Percentiles rank a stretch among this genome's conserved stretches.
These are phyloP conservation scores for Lachnellula hyalina DNA, from an alignment of 2,329 filamentous ascomycete genomes.

Conservation along the genomic window DNA sequence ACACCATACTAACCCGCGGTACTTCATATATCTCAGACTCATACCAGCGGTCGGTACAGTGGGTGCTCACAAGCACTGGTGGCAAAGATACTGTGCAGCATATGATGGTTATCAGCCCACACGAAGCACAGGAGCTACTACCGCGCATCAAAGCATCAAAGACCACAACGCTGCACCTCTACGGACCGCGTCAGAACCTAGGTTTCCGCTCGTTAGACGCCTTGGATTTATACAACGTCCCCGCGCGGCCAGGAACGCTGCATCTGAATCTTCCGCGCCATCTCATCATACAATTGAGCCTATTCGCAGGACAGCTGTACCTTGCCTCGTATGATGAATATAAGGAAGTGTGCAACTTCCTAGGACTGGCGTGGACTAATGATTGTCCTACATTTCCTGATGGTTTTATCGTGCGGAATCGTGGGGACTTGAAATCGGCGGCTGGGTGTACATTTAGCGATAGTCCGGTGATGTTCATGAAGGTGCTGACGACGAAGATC, in stretches of 20 bases:
- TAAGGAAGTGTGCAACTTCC: constrained; percentile 40
- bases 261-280: constrained; percentile 17
- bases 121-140: constrained; percentile 51
- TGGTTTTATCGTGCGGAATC: neutral
- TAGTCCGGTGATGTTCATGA: constrained; percentile 39
- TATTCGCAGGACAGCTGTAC: constrained; percentile 65
- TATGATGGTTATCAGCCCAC: constrained; percentile 48
- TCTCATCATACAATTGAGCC: constrained; percentile 44
- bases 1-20: constrained; percentile 34
- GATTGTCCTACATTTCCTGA: constrained; percentile 21
- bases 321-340: constrained; percentile 51
- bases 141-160: constrained; percentile 32
- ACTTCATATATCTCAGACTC: constrained; percentile 32
- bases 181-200: constrained; percentile 40
- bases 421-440: neutral
- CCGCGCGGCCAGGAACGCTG: constrained; percentile 15
- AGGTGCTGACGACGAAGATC: constrained; percentile 31
- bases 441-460: constrained; percentile 26
- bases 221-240: constrained; percentile 40
- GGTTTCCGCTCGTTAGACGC: constrained; percentile 37
- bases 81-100: constrained; percentile 10
- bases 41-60: constrained; percentile 49
- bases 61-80: constrained; percentile 39
- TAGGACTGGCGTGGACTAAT: constrained; percentile 40
- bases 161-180: constrained; percentile 43